These are phyloP conservation scores for Phlyctochytrium arcticum DNA, from an alignment of 192 early-diverging fungal species.

Conservation along the genomic window DNA sequence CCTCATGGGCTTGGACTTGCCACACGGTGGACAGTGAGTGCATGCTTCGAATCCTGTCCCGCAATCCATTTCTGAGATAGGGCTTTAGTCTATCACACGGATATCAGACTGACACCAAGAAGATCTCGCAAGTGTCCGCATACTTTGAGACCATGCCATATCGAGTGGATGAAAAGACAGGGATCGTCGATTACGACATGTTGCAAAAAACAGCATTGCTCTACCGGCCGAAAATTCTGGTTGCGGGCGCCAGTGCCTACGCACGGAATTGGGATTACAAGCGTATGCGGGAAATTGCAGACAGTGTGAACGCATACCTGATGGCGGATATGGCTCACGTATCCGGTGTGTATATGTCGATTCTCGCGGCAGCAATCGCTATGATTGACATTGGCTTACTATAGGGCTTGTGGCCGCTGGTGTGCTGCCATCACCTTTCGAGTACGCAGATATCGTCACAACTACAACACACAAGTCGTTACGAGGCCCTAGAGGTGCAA, in stretches of 20 bases:
- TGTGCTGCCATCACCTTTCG: constrained; percentile 84
- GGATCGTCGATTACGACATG: constrained; percentile 88
- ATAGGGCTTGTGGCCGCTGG: constrained; percentile 81
- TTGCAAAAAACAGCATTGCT: constrained; percentile 73
- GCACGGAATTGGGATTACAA: constrained; percentile 91
- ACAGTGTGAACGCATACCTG: constrained; percentile 80
- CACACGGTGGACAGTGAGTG: constrained; percentile 94
- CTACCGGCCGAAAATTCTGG: constrained; percentile 94
- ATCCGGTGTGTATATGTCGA: constrained; percentile 65
- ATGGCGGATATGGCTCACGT: constrained; percentile 98
- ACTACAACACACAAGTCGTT: constrained; percentile 99
- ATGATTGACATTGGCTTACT: too few relatives aligned
- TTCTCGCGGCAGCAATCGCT: too few relatives aligned
- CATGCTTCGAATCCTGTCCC: not conserved
- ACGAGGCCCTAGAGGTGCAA: constrained; percentile 94
- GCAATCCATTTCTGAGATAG: not conserved
- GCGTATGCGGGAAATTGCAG: constrained; percentile 79
- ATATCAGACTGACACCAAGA: constrained; percentile 94
- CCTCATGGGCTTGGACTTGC: constrained; percentile 97
- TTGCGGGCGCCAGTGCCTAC: constrained; percentile 94
- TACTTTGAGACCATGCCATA: constrained; percentile 98
- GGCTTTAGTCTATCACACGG: constrained; percentile 85
- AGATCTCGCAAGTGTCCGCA: constrained; percentile 89
- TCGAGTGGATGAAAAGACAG: constrained; percentile 84
- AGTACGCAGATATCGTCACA: constrained; percentile 93